phyloP scores from a whole-genome alignment of 2,329 filamentous ascomycete species.

The Magnaporthiopsis incrustans region DNA sequence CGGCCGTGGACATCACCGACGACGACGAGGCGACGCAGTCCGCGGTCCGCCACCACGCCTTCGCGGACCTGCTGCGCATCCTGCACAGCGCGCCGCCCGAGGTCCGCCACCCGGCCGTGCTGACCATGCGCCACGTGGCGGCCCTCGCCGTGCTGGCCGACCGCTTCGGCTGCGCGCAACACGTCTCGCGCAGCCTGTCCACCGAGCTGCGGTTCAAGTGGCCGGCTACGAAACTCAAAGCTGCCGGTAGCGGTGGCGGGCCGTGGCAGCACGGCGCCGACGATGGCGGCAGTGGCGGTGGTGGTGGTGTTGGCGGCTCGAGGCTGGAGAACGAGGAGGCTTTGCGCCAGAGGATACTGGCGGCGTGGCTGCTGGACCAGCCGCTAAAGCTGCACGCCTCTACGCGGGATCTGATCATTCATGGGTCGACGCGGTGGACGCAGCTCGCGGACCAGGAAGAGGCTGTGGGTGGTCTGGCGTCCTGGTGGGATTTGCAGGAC shows the following conservation, averaged over 20 bases:
- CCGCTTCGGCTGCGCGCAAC: constrained; percentile 57
- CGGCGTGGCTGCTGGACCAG: constrained; percentile 58
- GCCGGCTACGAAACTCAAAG: constrained; percentile 8
- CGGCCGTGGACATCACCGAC: constrained; percentile 55
- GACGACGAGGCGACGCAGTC: constrained; percentile 60
- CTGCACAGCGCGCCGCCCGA: constrained; percentile 47
- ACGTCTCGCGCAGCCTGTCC: constrained; percentile 46
- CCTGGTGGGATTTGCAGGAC: constrained; percentile 68
- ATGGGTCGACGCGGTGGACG: constrained; percentile 54
- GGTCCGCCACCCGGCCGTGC: constrained; percentile 18
- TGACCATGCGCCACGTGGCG: constrained; percentile 53
- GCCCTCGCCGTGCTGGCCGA: constrained; percentile 65
- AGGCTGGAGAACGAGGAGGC: constrained; percentile 43
- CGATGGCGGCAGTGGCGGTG: background rate
- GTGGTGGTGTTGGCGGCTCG: constrained; percentile 32
- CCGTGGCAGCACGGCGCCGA: constrained; percentile 16
- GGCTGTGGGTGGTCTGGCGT: constrained; percentile 25
- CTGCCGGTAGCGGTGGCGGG: background rate
- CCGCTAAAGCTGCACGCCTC: constrained; percentile 50
- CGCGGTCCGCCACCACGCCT: constrained; percentile 51
- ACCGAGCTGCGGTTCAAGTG: constrained; percentile 39
- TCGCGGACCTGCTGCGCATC: constrained; percentile 59
- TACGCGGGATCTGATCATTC: constrained; percentile 58
- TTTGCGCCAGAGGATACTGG: constrained; percentile 60
- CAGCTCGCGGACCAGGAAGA: constrained; percentile 20